These are phyloP conservation scores for Multifurca ochricompacta DNA, from an alignment of 768 basidiomycete genomes.

Conservation along the genomic window DNA sequence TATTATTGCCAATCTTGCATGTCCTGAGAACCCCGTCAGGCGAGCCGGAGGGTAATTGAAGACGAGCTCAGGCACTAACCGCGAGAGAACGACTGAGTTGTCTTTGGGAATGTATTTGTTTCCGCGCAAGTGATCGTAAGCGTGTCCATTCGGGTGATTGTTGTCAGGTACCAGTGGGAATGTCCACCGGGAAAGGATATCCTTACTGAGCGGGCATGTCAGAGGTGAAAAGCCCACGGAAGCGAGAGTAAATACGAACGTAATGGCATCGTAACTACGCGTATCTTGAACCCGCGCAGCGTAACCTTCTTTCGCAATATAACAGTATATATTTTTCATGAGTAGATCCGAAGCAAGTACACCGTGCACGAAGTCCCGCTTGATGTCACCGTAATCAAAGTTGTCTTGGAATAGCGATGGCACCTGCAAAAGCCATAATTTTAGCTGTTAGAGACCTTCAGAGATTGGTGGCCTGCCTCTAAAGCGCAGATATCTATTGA, in stretches of 20 bases:
- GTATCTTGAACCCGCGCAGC: conserved; percentile 92
- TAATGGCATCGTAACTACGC: conserved; percentile 82
- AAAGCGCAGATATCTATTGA: conserved; percentile 91
- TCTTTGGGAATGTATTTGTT: conserved; percentile 85
- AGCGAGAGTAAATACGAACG: conserved; percentile 36
- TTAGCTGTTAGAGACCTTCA: not conserved
- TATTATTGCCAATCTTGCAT: conserved; percentile 71
- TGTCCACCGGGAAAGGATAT: conserved; percentile 88
- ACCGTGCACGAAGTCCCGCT: conserved; percentile 90
- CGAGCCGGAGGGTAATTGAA: not conserved
- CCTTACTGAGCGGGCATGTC: conserved; percentile 49
- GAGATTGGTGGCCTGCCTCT: conserved; percentile 40
- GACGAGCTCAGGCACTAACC: conserved; percentile 39
- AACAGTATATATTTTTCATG: conserved; percentile 91
- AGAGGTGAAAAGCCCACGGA: not conserved
- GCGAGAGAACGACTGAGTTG: conserved; percentile 69
- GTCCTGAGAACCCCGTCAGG: conserved; percentile 42
- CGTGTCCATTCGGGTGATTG: conserved; percentile 74
- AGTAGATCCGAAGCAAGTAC: conserved; percentile 90
- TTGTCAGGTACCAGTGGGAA: conserved; percentile 96
- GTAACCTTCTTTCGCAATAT: conserved; percentile 82
- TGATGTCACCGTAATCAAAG: conserved; percentile 92
- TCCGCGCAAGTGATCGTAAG: conserved; percentile 81
- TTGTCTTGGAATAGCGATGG: conserved; percentile 97
- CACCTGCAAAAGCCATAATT: conserved; percentile 45